Conservation (phyloP, 768 basidiomycete species). For the Podaxis carcinomalis region DNA sequence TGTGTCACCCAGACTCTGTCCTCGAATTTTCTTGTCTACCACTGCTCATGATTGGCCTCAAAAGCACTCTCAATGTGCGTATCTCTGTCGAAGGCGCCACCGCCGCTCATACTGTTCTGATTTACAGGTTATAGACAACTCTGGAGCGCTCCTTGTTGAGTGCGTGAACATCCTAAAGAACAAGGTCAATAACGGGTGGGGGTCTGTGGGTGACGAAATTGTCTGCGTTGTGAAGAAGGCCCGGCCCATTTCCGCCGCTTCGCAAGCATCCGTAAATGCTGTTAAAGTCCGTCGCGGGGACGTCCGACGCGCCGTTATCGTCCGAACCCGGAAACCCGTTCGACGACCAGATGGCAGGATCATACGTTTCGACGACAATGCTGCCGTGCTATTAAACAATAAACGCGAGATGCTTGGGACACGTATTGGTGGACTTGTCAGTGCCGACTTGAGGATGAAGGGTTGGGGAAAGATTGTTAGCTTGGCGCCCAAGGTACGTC, state of each 20-base stretch:
- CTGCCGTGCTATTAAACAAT: conserved; percentile 89
- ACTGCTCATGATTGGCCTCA: conserved; percentile 85
- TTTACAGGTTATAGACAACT: conserved; percentile 92
- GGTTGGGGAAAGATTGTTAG: conserved; percentile 95
- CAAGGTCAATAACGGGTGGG: conserved; percentile 95
- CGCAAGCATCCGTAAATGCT: conserved; percentile 67
- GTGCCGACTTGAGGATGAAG: conserved; percentile 83
- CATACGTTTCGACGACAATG: conserved; percentile 95
- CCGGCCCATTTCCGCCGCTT: conserved; percentile 68
- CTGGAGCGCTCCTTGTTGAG: conserved; percentile 90
- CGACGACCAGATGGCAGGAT: conserved; percentile 83
- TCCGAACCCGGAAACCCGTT: conserved; percentile 85
- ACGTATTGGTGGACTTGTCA: conserved; percentile 90
- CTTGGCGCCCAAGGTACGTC: conserved; percentile 81
- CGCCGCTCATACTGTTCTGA: background rate
- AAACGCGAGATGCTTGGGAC: conserved; percentile 96
- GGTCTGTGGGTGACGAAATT: conserved; percentile 90
- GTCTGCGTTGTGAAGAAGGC: conserved; percentile 94
- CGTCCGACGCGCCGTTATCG: conserved; percentile 93
- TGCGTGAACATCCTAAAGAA: conserved; percentile 96
- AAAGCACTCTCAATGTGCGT: conserved; percentile 81
- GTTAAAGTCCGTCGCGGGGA: conserved; percentile 92
- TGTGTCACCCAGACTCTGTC: conserved; percentile 3
- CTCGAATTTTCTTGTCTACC: conserved; percentile 10
- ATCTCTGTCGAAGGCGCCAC: background rate